Conservation (phyloP, 768 basidiomycete species). For the Pleurotus djamor region DNA sequence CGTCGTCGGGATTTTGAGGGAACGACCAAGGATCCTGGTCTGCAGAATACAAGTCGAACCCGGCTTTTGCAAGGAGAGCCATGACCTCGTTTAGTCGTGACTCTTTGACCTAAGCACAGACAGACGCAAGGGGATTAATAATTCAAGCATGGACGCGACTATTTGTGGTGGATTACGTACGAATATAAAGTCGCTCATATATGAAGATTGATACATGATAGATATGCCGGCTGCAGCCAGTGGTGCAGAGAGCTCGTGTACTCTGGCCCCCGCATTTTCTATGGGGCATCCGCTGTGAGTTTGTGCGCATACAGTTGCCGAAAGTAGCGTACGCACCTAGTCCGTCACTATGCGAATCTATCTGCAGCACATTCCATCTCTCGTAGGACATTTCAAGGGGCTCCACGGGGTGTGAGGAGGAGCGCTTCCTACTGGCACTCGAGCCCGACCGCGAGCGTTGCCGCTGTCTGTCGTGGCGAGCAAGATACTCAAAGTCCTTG, state of each 20-base stretch:
- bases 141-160: slow-evolving; percentile 10
- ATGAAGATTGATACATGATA: slow-evolving; percentile 81
- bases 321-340: slow-evolving; percentile 42
- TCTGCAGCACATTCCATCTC: slow-evolving; percentile 77
- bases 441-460: slow-evolving; percentile 41
- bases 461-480: slow-evolving; percentile 51
- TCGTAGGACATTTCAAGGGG: slow-evolving; percentile 72
- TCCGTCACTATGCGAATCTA: slow-evolving; percentile 75
- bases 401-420: slow-evolving; percentile 27
- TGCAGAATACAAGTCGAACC: slow-evolving; percentile 63
- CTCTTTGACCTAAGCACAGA: slow-evolving; percentile 56
- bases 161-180: slow-evolving; percentile 35
- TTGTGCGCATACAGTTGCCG: neutral
- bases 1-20: slow-evolving; percentile 16
- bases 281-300: slow-evolving; percentile 9
- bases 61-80: slow-evolving; percentile 53
- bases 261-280: slow-evolving; percentile 72
- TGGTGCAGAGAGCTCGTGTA: slow-evolving; percentile 74
- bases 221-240: slow-evolving; percentile 77
- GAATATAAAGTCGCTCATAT: slow-evolving; percentile 82
- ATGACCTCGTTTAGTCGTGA: slow-evolving; percentile 62
- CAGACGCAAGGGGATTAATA: neutral
- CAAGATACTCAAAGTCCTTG: slow-evolving; percentile 59
- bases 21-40: slow-evolving; percentile 24
- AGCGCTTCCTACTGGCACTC: slow-evolving; percentile 21